A percentile compares a stretch with the other conserved stretches of the same genome.
Evolutionary conservation across 1,139 yeast genomes (phyloP).

Genomic region (Saccharomyces pastorianus): DNA sequence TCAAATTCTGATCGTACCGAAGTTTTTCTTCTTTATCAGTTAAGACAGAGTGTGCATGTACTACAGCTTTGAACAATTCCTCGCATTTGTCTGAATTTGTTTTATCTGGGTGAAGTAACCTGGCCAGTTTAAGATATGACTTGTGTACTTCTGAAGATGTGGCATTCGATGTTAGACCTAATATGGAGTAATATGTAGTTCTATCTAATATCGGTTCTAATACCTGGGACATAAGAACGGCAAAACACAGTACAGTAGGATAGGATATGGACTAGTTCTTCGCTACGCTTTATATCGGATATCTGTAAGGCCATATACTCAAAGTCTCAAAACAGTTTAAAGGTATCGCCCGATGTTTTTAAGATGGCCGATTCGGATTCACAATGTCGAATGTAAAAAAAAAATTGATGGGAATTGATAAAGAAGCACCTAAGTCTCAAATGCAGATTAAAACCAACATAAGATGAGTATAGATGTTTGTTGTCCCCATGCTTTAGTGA

Average conservation of each 20-base stretch:
- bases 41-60: conserved; percentile 28
- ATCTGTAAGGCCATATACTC: neutral
- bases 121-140: conserved; percentile 28
- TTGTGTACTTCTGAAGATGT: conserved; percentile 24
- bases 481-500: neutral
- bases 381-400: neutral
- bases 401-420: neutral
- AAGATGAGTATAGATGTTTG: neutral
- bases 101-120: conserved; percentile 30
- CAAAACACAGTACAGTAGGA: neutral
- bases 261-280: neutral
- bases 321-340: neutral
- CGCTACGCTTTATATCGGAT: neutral
- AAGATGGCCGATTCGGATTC: neutral
- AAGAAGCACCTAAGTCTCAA: neutral
- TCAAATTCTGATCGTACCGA: conserved; percentile 18
- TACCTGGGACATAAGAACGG: neutral
- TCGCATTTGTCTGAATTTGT: conserved; percentile 24
- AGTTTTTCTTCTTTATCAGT: conserved; percentile 19
- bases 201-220: conserved; percentile 17
- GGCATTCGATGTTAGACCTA: conserved; percentile 25
- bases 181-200: conserved; percentile 27
- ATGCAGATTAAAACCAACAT: neutral
- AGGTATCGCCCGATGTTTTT: neutral
- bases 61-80: conserved; percentile 27